phyloP scores from a whole-genome alignment of 306 rosid genomes.

The Astragalus membranaceus region DNA sequence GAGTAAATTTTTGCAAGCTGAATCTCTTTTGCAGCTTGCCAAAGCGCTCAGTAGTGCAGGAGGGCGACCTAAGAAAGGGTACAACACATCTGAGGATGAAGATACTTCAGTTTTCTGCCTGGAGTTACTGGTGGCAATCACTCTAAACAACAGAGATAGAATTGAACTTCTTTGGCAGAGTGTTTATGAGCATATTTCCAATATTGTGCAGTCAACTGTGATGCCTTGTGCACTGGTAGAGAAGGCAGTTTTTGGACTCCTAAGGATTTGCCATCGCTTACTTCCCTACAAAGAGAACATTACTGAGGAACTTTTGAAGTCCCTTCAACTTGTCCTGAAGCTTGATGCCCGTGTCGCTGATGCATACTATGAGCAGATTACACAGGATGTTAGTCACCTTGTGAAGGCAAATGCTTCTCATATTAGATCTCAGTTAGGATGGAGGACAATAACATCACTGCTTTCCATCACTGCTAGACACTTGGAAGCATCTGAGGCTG shows the following conservation, averaged over 20 bases:
- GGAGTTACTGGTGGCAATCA: constrained; percentile 77
- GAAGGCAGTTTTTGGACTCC: constrained; percentile 91
- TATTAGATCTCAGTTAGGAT: constrained; percentile 81
- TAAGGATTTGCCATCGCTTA: constrained; percentile 83
- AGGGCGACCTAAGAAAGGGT: constrained; percentile 69
- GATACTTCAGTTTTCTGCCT: constrained; percentile 83
- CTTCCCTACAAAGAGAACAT: constrained; percentile 98
- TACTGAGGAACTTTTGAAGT: constrained; percentile 87
- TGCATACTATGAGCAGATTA: constrained; percentile 87
- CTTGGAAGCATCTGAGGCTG: constrained; percentile 85
- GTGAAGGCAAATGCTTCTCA: constrained; percentile 28
- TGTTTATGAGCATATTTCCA: constrained; percentile 81
- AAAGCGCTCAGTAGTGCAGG: constrained; percentile 77
- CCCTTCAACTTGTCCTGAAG: constrained; percentile 88
- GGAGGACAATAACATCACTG: constrained; percentile 85
- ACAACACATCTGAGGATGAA: constrained; percentile 68
- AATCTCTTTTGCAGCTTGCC: constrained; percentile 79
- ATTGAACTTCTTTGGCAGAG: constrained; percentile 89
- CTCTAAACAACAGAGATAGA: constrained; percentile 90
- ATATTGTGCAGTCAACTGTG: constrained; percentile 80
- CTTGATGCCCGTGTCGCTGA: constrained; percentile 98
- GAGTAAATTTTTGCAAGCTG: constrained; percentile 91
- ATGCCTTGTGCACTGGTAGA: constrained; percentile 92
- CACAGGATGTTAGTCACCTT: constrained; percentile 84
- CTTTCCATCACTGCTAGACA: constrained; percentile 90